Conservation (phyloP, 2,329 filamentous ascomycete species). For the Curvularia hawaiiensis region DNA sequence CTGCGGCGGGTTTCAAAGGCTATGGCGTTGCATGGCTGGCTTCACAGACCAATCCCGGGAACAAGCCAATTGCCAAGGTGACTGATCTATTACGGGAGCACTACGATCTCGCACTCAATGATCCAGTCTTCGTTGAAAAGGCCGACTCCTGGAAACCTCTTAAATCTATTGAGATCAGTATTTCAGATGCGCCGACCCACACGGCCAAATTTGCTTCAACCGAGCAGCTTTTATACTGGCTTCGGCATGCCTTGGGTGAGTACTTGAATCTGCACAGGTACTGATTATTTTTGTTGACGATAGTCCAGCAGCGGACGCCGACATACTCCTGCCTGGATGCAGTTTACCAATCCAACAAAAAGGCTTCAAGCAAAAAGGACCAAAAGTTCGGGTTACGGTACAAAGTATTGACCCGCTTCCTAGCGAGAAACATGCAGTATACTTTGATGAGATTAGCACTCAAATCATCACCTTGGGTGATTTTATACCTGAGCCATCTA, state of each 20-base stretch:
- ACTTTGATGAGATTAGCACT: constrained; percentile 38
- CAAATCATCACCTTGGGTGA: constrained; percentile 26
- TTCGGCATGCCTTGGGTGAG: constrained; percentile 41
- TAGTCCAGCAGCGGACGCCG: constrained; percentile 59
- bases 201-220: constrained; percentile 28
- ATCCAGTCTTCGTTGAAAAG: constrained; percentile 61
- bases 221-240: constrained; percentile 40
- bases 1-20: constrained; percentile 51
- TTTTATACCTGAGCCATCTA: constrained; percentile 9
- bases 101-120: constrained; percentile 69
- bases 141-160: constrained; percentile 45
- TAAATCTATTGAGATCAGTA: constrained; percentile 36
- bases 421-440: constrained; percentile 32
- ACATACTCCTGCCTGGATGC: constrained; percentile 72
- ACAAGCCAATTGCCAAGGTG: constrained; percentile 61
- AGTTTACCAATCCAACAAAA: constrained; percentile 64
- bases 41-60: constrained; percentile 49
- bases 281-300: constrained; percentile 15
- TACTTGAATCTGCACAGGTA: not conserved
- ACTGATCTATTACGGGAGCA: constrained; percentile 73
- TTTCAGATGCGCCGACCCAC: constrained; percentile 26
- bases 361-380: constrained; percentile 55
- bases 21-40: constrained; percentile 68
- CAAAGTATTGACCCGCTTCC: constrained; percentile 57
- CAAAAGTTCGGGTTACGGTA: constrained; percentile 63